phyloP scores from a whole-genome alignment of 1,284 basidiomycete genomes.

The Ceratobasidium sp. region DNA sequence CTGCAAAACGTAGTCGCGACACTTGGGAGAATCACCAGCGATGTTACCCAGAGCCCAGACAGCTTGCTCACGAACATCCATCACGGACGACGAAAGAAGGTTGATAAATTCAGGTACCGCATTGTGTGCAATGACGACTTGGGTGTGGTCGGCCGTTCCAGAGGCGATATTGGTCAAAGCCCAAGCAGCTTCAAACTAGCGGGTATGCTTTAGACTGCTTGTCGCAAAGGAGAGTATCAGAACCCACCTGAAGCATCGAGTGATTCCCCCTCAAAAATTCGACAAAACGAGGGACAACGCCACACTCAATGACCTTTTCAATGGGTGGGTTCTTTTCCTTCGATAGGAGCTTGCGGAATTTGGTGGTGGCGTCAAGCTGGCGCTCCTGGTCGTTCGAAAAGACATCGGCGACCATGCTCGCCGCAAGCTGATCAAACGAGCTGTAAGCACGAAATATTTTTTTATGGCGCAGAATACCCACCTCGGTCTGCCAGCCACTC shows the following conservation, averaged over 20 bases:
- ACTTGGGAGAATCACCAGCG: constrained; percentile 59
- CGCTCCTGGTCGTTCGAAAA: constrained; percentile 92
- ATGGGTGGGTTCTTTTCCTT: constrained; percentile 99
- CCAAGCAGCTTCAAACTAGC: constrained; percentile 98
- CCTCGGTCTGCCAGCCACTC: constrained; percentile 77
- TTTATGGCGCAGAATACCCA: constrained; percentile 55
- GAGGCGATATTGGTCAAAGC: constrained; percentile 99
- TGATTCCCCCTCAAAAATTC: constrained; percentile 87
- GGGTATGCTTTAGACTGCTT: constrained; percentile 26
- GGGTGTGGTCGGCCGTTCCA: constrained; percentile 97
- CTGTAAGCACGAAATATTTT: constrained; percentile 46
- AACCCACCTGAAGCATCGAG: constrained; percentile 91
- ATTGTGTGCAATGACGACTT: constrained; percentile 94
- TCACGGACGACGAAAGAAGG: constrained; percentile 70
- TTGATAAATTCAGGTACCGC: constrained; percentile 99
- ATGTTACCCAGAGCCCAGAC: constrained; percentile 70
- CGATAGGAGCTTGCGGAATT: constrained; percentile 97
- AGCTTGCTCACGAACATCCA: constrained; percentile 66
- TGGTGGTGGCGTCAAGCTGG: constrained; percentile 71
- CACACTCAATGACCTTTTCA: constrained; percentile 97
- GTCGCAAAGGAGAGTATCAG: constrained; percentile 11
- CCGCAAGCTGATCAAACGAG: constrained; percentile 69
- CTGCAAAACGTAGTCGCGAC: constrained; percentile 61
- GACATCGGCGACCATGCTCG: constrained; percentile 93
- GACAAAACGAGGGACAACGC: constrained; percentile 97